Evolutionary conservation across 305 asterid genomes (phyloP).

Genomic region (Stenogyne calaminthoides): DNA sequence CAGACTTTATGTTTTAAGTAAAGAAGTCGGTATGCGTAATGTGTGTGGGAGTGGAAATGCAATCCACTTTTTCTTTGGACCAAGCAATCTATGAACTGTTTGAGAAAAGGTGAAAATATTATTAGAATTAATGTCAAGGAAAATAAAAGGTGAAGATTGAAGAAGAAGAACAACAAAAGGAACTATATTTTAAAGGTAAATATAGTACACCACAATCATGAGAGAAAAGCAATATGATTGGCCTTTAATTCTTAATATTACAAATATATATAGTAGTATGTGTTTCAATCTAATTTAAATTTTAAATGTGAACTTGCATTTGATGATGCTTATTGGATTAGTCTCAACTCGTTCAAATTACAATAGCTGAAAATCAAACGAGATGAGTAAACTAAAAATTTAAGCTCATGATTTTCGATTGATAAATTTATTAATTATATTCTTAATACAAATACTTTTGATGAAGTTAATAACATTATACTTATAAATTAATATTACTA

Average conservation of each 20-base stretch:
- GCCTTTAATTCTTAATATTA: neutral
- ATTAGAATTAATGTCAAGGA: constrained; percentile 16
- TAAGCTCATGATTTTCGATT: too few species aligned
- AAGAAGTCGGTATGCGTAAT: neutral
- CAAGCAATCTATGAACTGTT: constrained; percentile 44
- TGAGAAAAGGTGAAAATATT: constrained; percentile 29
- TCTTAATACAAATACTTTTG: too few species aligned
- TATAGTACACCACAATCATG: constrained; percentile 24
- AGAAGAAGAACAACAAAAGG: constrained; percentile 29
- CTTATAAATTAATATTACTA: too few species aligned
- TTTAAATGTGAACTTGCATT: too few species aligned
- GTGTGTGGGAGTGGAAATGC: constrained; percentile 39
- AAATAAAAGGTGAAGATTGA: constrained; percentile 31
- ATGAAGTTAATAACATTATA: too few species aligned
- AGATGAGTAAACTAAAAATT: too few species aligned
- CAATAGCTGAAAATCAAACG: too few species aligned
- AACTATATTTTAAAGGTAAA: neutral
- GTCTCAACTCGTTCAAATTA: too few species aligned
- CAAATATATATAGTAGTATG: neutral
- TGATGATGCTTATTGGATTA: too few species aligned
- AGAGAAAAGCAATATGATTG: neutral
- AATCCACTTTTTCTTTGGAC: constrained; percentile 32
- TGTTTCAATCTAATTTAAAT: neutral
- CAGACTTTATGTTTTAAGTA: neutral
- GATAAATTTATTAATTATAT: too few species aligned